Evolutionary conservation across 164 flowering plant species (phyloP).

Genomic region (Nymphaea thermarum): DNA sequence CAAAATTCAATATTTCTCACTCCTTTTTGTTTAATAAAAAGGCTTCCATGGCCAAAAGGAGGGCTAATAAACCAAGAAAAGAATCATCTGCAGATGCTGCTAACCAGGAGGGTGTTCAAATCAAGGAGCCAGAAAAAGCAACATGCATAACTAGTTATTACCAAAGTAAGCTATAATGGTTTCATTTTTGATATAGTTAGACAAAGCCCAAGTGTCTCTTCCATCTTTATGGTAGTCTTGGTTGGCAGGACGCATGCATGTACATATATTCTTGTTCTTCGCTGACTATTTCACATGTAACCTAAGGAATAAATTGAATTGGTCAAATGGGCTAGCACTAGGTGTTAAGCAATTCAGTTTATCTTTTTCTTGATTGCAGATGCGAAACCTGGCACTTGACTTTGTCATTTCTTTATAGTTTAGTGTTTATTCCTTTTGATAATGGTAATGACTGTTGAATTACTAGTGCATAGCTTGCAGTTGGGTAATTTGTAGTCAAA

Average conservation of each 20-base stretch:
- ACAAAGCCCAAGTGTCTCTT: too few species aligned
- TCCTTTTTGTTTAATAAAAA: neutral
- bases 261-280: neutral
- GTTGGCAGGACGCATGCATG: neutral
- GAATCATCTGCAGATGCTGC: neutral
- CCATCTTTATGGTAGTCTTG: neutral
- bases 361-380: too few species aligned
- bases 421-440: too few species aligned
- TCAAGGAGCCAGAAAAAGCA: neutral
- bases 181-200: neutral
- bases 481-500: too few species aligned
- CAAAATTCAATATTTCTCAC: neutral
- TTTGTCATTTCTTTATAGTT: too few species aligned
- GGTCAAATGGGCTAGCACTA: too few species aligned
- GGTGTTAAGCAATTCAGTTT: too few species aligned
- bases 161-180: neutral
- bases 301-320: too few species aligned
- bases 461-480: too few species aligned
- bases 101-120: neutral
- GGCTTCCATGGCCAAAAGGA: neutral
- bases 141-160: neutral
- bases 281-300: too few species aligned
- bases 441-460: too few species aligned
- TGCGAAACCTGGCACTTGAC: too few species aligned
- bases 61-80: neutral